These are phyloP conservation scores for Microbotryomycetes sp. DNA, from an alignment of 1,284 basidiomycete species.

Conservation along the genomic window DNA sequence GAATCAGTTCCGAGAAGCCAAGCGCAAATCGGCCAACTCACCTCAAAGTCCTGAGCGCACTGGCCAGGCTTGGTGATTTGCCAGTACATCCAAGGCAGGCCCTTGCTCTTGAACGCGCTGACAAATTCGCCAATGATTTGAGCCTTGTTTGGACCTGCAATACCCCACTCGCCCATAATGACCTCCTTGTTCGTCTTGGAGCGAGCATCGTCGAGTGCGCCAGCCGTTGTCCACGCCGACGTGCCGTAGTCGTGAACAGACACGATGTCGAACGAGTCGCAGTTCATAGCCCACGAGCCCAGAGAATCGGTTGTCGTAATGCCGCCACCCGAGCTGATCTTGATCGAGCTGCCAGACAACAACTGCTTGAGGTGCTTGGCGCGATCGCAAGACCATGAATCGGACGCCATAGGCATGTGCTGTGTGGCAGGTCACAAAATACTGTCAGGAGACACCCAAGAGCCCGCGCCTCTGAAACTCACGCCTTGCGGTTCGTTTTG, in stretches of 20 bases:
- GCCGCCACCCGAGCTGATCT: slow-evolving; percentile 44
- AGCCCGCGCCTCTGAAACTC: not conserved
- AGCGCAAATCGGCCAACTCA: not conserved
- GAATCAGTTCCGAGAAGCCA: not conserved
- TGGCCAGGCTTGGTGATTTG: slow-evolving; percentile 33
- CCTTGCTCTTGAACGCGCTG: slow-evolving; percentile 36
- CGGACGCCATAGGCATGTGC: slow-evolving; percentile 36
- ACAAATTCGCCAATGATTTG: slow-evolving; percentile 42
- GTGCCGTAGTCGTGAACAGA: slow-evolving; percentile 45
- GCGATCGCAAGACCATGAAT: slow-evolving; percentile 44
- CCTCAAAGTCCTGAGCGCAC: slow-evolving; percentile 31
- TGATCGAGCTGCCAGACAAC: slow-evolving; percentile 36
- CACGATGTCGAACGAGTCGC: slow-evolving; percentile 42
- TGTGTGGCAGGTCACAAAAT: slow-evolving; percentile 32
- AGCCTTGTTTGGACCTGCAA: slow-evolving; percentile 40
- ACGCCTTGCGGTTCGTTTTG: slow-evolving; percentile 44
- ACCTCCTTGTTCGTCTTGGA: slow-evolving; percentile 37
- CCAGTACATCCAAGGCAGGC: slow-evolving; percentile 39
- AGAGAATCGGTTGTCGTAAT: slow-evolving; percentile 43
- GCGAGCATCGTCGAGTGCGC: slow-evolving; percentile 33
- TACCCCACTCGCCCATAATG: slow-evolving; percentile 42
- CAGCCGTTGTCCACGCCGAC: slow-evolving; percentile 38
- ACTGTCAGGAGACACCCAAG: not conserved
- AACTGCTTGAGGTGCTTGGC: slow-evolving; percentile 41
- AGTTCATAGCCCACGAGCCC: slow-evolving; percentile 40